These are phyloP conservation scores for Ambrosia hybrid DNA, from an alignment of 140 eudicot species.

Conservation along the genomic window DNA sequence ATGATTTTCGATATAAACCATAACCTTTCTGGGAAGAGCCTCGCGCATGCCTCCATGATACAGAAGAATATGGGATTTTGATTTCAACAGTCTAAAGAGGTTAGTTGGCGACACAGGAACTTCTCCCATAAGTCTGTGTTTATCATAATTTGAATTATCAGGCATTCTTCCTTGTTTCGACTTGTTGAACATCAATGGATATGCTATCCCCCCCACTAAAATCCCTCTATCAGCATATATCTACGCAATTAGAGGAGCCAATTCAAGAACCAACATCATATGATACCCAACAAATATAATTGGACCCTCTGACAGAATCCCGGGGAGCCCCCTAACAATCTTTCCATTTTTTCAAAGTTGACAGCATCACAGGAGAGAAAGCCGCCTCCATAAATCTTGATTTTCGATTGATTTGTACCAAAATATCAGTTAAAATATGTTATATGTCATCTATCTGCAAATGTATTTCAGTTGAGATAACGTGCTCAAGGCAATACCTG, in stretches of 20 bases:
- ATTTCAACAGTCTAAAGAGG: slow-evolving; percentile 58
- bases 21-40: slow-evolving; percentile 93
- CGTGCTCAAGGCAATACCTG: slow-evolving; percentile 38
- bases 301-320: slow-evolving; percentile 85
- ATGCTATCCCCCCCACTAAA: slow-evolving; percentile 72
- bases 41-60: slow-evolving; percentile 96
- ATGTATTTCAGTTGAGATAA: not conserved
- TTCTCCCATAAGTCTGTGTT: slow-evolving; percentile 72
- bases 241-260: slow-evolving; percentile 50
- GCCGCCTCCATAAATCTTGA: slow-evolving; percentile 53
- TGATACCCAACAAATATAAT: slow-evolving; percentile 83
- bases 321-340: slow-evolving; percentile 70
- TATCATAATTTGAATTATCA: slow-evolving; percentile 51
- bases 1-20: not conserved
- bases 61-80: slow-evolving; percentile 65
- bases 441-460: not conserved
- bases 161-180: slow-evolving; percentile 51
- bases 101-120: slow-evolving; percentile 87
- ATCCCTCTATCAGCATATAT: slow-evolving; percentile 56
- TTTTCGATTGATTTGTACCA: not conserved
- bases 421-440: not conserved
- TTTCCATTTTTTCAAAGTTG: slow-evolving; percentile 71
- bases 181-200: slow-evolving; percentile 68
- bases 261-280: slow-evolving; percentile 81
- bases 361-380: slow-evolving; percentile 71